Evolutionary conservation across 1,284 basidiomycete species (phyloP).

Genomic region (Pseudomicrostroma phylloplanum): DNA sequence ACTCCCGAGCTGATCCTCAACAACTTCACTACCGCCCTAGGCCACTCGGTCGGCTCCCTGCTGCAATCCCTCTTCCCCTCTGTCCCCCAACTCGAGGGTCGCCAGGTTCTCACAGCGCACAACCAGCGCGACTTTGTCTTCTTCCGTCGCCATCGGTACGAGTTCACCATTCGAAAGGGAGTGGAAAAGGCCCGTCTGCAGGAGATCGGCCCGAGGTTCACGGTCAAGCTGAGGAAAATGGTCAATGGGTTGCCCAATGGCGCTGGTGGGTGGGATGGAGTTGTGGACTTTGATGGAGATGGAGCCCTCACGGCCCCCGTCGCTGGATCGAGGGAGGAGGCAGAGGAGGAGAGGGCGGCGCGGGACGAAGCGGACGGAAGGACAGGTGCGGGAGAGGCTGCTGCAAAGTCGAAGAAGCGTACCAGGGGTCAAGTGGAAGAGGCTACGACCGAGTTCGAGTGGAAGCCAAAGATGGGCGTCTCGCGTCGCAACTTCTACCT

Average conservation of each 20-base stretch:
- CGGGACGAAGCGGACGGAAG: not conserved
- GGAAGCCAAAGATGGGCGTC: slow-evolving; percentile 33
- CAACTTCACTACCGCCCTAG: slow-evolving; percentile 87
- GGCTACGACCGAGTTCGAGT: slow-evolving; percentile 37
- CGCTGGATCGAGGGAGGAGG: slow-evolving; percentile 8
- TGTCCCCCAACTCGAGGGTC: slow-evolving; percentile 87
- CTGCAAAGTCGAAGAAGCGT: slow-evolving; percentile 5
- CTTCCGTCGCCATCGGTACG: slow-evolving; percentile 91
- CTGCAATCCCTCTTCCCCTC: slow-evolving; percentile 94
- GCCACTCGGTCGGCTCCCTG: slow-evolving; percentile 83
- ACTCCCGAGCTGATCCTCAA: slow-evolving; percentile 93
- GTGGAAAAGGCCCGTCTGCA: slow-evolving; percentile 75
- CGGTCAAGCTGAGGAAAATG: slow-evolving; percentile 82
- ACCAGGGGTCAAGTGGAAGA: slow-evolving; percentile 30
- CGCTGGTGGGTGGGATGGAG: slow-evolving; percentile 59
- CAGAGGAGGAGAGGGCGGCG: slow-evolving; percentile 6
- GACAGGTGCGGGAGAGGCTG: not conserved
- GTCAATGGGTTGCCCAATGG: slow-evolving; percentile 74
- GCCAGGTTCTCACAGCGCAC: slow-evolving; percentile 94
- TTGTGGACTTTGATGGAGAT: slow-evolving; percentile 58
- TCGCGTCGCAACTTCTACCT: slow-evolving; percentile 22
- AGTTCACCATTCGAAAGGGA: slow-evolving; percentile 64
- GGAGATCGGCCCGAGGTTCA: slow-evolving; percentile 96
- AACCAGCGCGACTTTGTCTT: slow-evolving; percentile 98
- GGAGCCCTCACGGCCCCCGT: slow-evolving; percentile 6